A percentile compares a stretch with the other conserved stretches of the same genome.
Evolutionary conservation across 2,329 filamentous ascomycete species (phyloP).

Genomic region (Fusarium temperatum): DNA sequence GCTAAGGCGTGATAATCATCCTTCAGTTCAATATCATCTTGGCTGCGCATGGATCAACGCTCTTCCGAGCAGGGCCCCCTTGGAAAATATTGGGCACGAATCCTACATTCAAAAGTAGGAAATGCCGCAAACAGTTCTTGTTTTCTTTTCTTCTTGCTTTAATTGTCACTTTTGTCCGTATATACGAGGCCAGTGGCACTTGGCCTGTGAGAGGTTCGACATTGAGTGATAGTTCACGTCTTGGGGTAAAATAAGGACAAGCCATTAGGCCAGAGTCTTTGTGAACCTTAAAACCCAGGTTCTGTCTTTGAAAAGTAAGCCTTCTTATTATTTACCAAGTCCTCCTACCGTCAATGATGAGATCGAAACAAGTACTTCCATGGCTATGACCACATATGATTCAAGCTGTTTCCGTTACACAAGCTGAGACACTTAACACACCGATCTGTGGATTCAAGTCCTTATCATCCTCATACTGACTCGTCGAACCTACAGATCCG

Average conservation of each 20-base stretch:
- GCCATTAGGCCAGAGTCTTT: too few relatives aligned
- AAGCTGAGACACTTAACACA: background rate
- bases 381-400: slow-evolving; percentile 15
- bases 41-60: background rate
- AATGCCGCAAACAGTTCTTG: background rate
- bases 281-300: accelerated
- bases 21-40: background rate
- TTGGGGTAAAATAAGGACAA: background rate
- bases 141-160: background rate
- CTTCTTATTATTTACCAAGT: accelerated
- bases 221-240: accelerated
- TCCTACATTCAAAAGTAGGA: background rate
- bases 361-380: slow-evolving; percentile 20
- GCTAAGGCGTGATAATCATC: background rate
- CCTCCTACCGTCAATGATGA: background rate
- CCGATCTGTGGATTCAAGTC: accelerated
- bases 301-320: background rate
- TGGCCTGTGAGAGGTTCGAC: background rate
- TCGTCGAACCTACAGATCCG: background rate
- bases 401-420: slow-evolving; percentile 14
- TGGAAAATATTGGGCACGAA: background rate
- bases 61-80: background rate
- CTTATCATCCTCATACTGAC: background rate
- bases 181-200: background rate
- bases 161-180: accelerated